Percentiles rank a stretch among this genome's conserved stretches.
Conservation (phyloP, 371 early-diverging fungal genomes). For the Haplosporangium sp. region DNA sequence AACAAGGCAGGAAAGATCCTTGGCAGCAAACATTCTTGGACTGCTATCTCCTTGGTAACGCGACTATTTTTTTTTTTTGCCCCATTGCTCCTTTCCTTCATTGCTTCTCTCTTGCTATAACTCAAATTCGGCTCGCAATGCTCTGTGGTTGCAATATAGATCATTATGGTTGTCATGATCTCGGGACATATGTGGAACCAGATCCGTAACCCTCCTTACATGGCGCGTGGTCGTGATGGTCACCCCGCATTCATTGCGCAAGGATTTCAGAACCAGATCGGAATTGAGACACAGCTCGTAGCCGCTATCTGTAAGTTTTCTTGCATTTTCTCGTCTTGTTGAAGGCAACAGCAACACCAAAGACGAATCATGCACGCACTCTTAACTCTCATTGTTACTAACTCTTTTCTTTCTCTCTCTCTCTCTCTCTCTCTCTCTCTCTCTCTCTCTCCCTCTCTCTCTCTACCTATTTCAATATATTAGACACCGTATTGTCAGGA, state of each 20-base stretch:
- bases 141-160: constrained; percentile 41
- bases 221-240: constrained; percentile 68
- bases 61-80: background rate
- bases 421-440: background rate
- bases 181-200: constrained; percentile 93
- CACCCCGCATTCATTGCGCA: constrained; percentile 71
- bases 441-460: background rate
- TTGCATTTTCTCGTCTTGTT: constrained; percentile 1
- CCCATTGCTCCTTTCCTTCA: background rate
- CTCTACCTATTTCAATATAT: too few relatives aligned
- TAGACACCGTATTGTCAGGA: constrained; percentile 41
- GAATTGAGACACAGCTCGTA: constrained; percentile 82
- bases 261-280: constrained; percentile 83
- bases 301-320: constrained; percentile 77
- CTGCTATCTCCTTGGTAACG: constrained; percentile 62
- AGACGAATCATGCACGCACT: background rate
- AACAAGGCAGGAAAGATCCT: constrained; percentile 64
- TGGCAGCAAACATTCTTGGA: constrained; percentile 71
- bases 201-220: constrained; percentile 82
- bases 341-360: background rate
- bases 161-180: constrained; percentile 77
- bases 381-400: background rate
- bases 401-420: background rate
- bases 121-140: background rate
- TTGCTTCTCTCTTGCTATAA: too few relatives aligned